These are phyloP conservation scores for Scenedesmus sp. DNA, from an alignment of 163 green algal species.

Conservation along the genomic window DNA sequence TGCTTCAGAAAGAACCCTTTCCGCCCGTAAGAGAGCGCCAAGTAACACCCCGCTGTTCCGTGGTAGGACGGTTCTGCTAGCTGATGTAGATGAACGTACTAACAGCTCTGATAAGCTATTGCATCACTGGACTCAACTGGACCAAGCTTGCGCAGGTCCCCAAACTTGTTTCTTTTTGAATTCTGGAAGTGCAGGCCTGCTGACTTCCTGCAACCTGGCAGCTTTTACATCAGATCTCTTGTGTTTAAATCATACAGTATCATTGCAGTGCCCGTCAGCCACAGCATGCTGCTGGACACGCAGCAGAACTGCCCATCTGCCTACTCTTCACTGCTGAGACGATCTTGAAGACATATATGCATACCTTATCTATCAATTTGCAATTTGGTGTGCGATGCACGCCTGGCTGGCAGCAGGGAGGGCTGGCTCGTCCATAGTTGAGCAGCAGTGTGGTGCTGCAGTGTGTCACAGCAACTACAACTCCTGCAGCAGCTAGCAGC, in stretches of 20 bases:
- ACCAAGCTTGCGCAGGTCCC: too few relatives aligned
- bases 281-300: background rate
- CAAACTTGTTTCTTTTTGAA: too few relatives aligned
- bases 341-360: too few relatives aligned
- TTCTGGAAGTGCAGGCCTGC: too few relatives aligned
- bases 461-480: background rate
- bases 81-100: too few relatives aligned
- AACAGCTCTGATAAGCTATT: too few relatives aligned
- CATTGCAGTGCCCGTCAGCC: background rate
- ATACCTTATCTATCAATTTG: background rate
- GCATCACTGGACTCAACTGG: too few relatives aligned
- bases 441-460: background rate
- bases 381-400: background rate
- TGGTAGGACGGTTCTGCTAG: too few relatives aligned
- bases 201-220: too few relatives aligned
- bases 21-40: too few relatives aligned
- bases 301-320: background rate
- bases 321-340: too few relatives aligned
- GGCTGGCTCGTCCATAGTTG: background rate
- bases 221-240: background rate
- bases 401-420: background rate
- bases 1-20: background rate
- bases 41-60: too few relatives aligned
- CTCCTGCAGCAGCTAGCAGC: background rate
- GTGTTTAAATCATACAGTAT: background rate